phyloP scores from a whole-genome alignment of 768 basidiomycete genomes.

The Lentinula edodes region DNA sequence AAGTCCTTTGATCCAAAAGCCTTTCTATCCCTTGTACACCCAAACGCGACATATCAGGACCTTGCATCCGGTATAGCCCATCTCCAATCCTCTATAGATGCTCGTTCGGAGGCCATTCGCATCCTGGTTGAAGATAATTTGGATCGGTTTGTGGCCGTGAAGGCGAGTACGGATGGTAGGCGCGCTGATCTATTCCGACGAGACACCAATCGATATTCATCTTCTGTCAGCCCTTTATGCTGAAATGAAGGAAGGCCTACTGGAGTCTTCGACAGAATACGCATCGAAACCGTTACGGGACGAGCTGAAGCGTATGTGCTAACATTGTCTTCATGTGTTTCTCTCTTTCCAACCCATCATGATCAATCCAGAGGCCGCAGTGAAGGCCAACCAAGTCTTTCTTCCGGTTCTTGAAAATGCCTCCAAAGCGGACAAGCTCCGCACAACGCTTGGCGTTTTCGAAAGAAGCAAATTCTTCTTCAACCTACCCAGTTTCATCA shows the following conservation, averaged over 20 bases:
- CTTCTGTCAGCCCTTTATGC: slow-evolving; percentile 64
- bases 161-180: slow-evolving; percentile 91
- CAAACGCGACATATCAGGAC: slow-evolving; percentile 93
- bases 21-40: slow-evolving; percentile 88
- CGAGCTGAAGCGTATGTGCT: slow-evolving; percentile 70
- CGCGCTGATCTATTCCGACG: not conserved
- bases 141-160: slow-evolving; percentile 95
- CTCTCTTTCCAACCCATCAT: not conserved
- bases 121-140: slow-evolving; percentile 97
- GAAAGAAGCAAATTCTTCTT: slow-evolving; percentile 98
- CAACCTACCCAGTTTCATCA: slow-evolving; percentile 88
- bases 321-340: not conserved
- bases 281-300: slow-evolving; percentile 79
- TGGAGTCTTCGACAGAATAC: slow-evolving; percentile 73
- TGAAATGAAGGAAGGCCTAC: slow-evolving; percentile 89
- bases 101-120: slow-evolving; percentile 89
- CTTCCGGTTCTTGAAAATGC: slow-evolving; percentile 94
- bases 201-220: slow-evolving; percentile 6
- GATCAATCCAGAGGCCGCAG: slow-evolving; percentile 65
- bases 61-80: slow-evolving; percentile 72
- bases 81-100: slow-evolving; percentile 76
- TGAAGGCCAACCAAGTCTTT: slow-evolving; percentile 93
- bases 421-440: slow-evolving; percentile 87
- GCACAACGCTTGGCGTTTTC: slow-evolving; percentile 90
- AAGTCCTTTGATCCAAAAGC: slow-evolving; percentile 96